Conservation (phyloP, 371 early-diverging fungal species). For the Lichtheimia corymbifera region DNA sequence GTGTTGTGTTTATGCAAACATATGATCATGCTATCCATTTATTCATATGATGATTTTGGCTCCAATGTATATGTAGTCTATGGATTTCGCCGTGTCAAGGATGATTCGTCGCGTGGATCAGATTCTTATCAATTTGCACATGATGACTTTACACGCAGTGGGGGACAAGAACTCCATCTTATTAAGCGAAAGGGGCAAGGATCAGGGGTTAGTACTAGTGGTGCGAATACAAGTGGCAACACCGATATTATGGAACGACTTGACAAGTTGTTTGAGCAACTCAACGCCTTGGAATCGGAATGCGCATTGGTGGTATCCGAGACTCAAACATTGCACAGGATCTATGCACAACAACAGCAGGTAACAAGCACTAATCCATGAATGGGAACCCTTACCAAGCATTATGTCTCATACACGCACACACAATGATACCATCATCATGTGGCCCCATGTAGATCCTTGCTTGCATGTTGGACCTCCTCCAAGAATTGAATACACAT, state of each 20-base stretch:
- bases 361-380: not conserved
- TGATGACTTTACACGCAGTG: not conserved
- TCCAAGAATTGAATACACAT: too few species aligned
- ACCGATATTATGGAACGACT: not conserved
- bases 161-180: not conserved
- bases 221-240: not conserved
- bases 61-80: conserved; percentile 6
- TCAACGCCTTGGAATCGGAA: not conserved
- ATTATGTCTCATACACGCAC: too few species aligned
- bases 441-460: too few species aligned
- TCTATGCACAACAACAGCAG: conserved; percentile 2
- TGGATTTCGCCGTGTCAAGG: conserved; percentile 8
- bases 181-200: not conserved
- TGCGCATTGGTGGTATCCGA: not conserved
- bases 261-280: not conserved
- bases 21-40: not conserved
- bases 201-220: not conserved
- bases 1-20: not conserved
- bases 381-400: too few species aligned
- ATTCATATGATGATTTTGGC: not conserved
- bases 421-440: too few species aligned
- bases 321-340: conserved; percentile 1
- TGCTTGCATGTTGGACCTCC: too few species aligned
- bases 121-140: not conserved
- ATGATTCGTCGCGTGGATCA: not conserved